A percentile compares a stretch with the other conserved stretches of the same genome.
Evolutionary conservation across 495 filamentous ascomycete species (phyloP).

Genomic region (Daldinia bambusicola): DNA sequence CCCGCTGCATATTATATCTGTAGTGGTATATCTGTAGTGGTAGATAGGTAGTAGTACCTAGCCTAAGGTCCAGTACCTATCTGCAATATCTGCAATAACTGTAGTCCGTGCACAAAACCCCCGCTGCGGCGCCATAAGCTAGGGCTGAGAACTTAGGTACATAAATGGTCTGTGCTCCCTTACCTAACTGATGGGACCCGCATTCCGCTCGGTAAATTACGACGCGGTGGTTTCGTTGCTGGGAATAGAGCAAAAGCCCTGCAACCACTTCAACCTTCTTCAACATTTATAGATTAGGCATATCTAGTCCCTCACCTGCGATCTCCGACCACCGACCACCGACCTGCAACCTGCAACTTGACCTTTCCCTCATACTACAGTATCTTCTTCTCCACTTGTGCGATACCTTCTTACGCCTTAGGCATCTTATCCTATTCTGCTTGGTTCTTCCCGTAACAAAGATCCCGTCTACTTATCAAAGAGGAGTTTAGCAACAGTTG

Average conservation of each 20-base stretch:
- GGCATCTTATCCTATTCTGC: neutral
- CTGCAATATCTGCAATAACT: too few relatives aligned
- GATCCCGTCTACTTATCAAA: neutral
- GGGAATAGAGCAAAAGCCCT: constrained; percentile 16
- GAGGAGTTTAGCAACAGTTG: neutral
- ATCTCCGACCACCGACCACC: too few relatives aligned
- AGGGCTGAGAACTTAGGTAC: constrained; percentile 19
- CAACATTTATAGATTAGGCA: constrained; percentile 5
- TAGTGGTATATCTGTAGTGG: too few relatives aligned
- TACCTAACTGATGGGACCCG: constrained; percentile 2
- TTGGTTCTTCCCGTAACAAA: neutral
- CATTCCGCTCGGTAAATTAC: constrained; percentile 38
- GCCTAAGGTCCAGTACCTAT: too few relatives aligned
- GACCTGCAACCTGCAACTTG: too few relatives aligned
- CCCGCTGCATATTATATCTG: neutral
- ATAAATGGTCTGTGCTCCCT: constrained; percentile 35
- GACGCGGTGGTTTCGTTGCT: constrained; percentile 26
- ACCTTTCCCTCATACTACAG: neutral
- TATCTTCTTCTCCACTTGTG: too few relatives aligned
- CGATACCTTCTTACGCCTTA: neutral
- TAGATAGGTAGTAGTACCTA: too few relatives aligned
- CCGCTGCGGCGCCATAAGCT: constrained; percentile 1
- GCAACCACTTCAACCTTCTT: constrained; percentile 10
- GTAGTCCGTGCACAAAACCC: constrained; percentile 1
- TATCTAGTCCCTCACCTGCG: neutral